phyloP scores from a whole-genome alignment of 768 basidiomycete species.

The Hortiboletus campestris region DNA sequence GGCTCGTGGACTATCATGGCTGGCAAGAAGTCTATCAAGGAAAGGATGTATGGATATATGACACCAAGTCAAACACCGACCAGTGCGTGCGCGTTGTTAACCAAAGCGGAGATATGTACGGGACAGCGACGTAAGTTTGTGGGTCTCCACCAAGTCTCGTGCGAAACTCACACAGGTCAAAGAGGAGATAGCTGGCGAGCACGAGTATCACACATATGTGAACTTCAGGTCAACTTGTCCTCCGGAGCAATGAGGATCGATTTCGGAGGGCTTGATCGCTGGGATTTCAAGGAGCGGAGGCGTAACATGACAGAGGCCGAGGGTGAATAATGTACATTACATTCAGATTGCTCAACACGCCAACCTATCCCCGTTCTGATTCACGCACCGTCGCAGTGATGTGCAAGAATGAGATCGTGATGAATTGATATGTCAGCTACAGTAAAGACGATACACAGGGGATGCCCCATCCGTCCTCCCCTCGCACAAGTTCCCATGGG shows the following conservation, averaged over 20 bases:
- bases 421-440: conserved; percentile 24
- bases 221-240: conserved; percentile 68
- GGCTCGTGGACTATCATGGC: conserved; percentile 58
- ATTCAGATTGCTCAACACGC: not conserved
- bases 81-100: conserved; percentile 67
- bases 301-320: conserved; percentile 64
- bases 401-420: conserved; percentile 11
- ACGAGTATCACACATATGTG: conserved; percentile 63
- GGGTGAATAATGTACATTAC: not conserved
- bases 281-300: conserved; percentile 61
- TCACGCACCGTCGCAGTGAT: not conserved
- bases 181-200: conserved; percentile 86
- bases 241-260: conserved; percentile 62
- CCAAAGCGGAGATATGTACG: conserved; percentile 61
- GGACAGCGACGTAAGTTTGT: conserved; percentile 71
- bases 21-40: conserved; percentile 77
- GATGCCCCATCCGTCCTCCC: conserved; percentile 13
- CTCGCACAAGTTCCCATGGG: conserved; percentile 18
- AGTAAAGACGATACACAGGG: conserved; percentile 25
- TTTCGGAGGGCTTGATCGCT: conserved; percentile 75
- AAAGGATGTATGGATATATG: conserved; percentile 73
- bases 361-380: not conserved
- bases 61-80: conserved; percentile 61
- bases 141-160: not conserved
- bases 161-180: conserved; percentile 8